phyloP scores from a whole-genome alignment of 2,329 filamentous ascomycete species.

The Zasmidium citrigriseum region DNA sequence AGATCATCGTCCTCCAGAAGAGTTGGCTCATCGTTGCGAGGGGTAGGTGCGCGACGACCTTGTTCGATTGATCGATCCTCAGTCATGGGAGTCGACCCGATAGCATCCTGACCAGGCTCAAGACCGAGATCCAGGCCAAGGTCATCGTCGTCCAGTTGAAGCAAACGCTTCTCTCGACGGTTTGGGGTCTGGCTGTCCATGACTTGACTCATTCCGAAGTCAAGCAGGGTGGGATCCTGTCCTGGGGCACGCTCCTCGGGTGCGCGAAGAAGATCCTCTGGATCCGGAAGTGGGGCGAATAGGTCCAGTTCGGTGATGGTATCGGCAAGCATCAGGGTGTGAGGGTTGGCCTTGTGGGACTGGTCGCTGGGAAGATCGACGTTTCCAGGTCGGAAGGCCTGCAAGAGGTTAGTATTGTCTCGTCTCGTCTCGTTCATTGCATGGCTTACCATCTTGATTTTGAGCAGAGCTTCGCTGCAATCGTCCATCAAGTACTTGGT shows the following conservation, averaged over 20 bases:
- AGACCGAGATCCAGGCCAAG: conserved; percentile 67
- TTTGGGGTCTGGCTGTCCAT: conserved; percentile 47
- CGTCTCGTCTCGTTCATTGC: not conserved
- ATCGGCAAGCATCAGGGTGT: conserved; percentile 86
- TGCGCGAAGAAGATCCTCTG: conserved; percentile 70
- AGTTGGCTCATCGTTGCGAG: conserved; percentile 57
- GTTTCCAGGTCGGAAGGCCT: conserved; percentile 96
- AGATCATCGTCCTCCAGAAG: conserved; percentile 60
- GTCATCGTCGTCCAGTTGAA: conserved; percentile 58
- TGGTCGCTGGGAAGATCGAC: conserved; percentile 86
- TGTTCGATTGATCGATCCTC: conserved; percentile 70
- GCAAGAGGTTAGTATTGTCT: conserved; percentile 5
- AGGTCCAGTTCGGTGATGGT: conserved; percentile 91
- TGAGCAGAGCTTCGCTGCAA: conserved; percentile 94
- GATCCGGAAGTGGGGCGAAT: conserved; percentile 75
- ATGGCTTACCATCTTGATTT: conserved; percentile 90
- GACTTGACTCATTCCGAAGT: conserved; percentile 73
- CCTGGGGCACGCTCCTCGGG: conserved; percentile 31
- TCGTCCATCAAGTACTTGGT: conserved; percentile 95
- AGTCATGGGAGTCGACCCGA: conserved; percentile 33
- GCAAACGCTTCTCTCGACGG: conserved; percentile 21
- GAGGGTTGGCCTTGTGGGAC: conserved; percentile 76
- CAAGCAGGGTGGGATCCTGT: conserved; percentile 48
- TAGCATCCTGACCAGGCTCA: conserved; percentile 37
- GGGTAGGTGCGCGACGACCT: conserved; percentile 77